Conservation (phyloP, 176 grass and related monocot genomes). For the Coix lacrymajobi region DNA sequence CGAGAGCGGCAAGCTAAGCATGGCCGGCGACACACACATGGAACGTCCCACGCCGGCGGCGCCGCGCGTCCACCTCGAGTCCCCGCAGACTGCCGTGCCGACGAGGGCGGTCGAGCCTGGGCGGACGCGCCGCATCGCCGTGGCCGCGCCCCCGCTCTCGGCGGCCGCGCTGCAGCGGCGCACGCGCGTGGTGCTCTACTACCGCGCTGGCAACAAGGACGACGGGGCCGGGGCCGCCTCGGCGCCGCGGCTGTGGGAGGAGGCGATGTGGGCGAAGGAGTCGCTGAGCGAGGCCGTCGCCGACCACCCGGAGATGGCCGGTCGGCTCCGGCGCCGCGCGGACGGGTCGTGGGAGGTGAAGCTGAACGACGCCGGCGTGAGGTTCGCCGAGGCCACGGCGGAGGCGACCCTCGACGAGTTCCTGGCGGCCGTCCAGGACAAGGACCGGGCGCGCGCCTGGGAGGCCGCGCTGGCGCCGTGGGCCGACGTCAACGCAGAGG, state of each 20-base stretch:
- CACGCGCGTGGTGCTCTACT: slow-evolving; percentile 59
- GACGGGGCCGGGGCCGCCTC: too few species aligned
- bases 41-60: neutral
- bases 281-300: slow-evolving; percentile 53
- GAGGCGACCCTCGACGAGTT: slow-evolving; percentile 63
- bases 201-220: too few species aligned
- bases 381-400: slow-evolving; percentile 51
- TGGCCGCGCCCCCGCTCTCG: slow-evolving; percentile 19
- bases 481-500: slow-evolving; percentile 37
- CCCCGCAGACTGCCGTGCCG: slow-evolving; percentile 56
- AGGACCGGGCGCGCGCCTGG: neutral
- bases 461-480: slow-evolving; percentile 60
- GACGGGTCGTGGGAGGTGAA: slow-evolving; percentile 80
- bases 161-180: slow-evolving; percentile 36
- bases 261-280: slow-evolving; percentile 59
- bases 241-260: slow-evolving; percentile 32
- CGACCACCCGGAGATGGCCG: slow-evolving; percentile 60
- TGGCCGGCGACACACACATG: neutral
- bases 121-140: slow-evolving; percentile 30
- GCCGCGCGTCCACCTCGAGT: slow-evolving; percentile 41
- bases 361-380: slow-evolving; percentile 63
- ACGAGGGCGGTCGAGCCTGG: slow-evolving; percentile 25
- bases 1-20: neutral
- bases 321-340: slow-evolving; percentile 52
- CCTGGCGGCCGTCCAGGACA: neutral